phyloP scores from a whole-genome alignment of 2,329 filamentous ascomycete species.

The Arthrobotrys iridis region DNA sequence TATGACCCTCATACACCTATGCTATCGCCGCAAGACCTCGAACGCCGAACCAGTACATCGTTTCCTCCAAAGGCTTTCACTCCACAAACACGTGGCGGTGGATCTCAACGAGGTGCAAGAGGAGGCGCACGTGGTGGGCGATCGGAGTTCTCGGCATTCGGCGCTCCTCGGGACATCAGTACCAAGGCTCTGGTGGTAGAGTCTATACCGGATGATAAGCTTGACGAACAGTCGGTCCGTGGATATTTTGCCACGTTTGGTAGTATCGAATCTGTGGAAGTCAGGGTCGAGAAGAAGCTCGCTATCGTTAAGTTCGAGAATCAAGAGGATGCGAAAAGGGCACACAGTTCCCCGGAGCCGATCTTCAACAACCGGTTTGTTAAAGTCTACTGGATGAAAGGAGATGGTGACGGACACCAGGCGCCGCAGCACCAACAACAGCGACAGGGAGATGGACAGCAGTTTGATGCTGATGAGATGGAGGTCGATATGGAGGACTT shows the following conservation, averaged over 20 bases:
- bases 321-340: slow-evolving; percentile 74
- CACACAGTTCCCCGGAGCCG: slow-evolving; percentile 79
- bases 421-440: slow-evolving; percentile 55
- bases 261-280: slow-evolving; percentile 70
- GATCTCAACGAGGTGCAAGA: slow-evolving; percentile 60
- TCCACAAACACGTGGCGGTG: slow-evolving; percentile 52
- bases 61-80: slow-evolving; percentile 23
- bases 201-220: slow-evolving; percentile 77
- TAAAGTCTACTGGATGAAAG: slow-evolving; percentile 81
- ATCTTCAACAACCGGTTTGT: slow-evolving; percentile 88
- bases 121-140: slow-evolving; percentile 62
- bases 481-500: slow-evolving; percentile 77
- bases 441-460: slow-evolving; percentile 54
- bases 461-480: slow-evolving; percentile 61
- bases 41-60: slow-evolving; percentile 34
- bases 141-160: slow-evolving; percentile 72
- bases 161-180: slow-evolving; percentile 70
- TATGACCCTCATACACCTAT: slow-evolving; percentile 70
- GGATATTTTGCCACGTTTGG: slow-evolving; percentile 79
- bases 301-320: slow-evolving; percentile 76
- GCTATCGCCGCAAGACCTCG: slow-evolving; percentile 58
- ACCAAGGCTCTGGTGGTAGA: slow-evolving; percentile 79
- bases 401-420: slow-evolving; percentile 61
- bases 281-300: slow-evolving; percentile 74
- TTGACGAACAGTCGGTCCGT: slow-evolving; percentile 72